Evolutionary conservation across 257 asterid genomes (phyloP).

Genomic region (Nicotiana sylvestris): DNA sequence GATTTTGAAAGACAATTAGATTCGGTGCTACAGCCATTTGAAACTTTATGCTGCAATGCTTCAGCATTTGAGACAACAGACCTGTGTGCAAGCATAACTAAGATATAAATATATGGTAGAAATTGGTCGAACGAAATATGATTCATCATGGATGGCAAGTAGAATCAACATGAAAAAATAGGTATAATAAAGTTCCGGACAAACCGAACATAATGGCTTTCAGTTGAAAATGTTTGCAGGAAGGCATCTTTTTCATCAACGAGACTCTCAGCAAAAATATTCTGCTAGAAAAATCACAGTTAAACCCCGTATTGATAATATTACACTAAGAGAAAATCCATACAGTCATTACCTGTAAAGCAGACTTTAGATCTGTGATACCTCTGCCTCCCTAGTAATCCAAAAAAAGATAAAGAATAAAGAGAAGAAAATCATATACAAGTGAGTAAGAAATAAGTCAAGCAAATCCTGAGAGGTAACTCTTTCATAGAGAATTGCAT

Average conservation of each 20-base stretch:
- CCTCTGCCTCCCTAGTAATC: constrained; percentile 84
- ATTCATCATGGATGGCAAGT: background rate
- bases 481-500: background rate
- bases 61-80: constrained; percentile 55
- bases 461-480: background rate
- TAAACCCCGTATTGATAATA: background rate
- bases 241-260: constrained; percentile 75
- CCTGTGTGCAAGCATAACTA: constrained; percentile 37
- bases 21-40: constrained; percentile 31
- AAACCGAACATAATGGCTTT: constrained; percentile 60
- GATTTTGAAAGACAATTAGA: constrained; percentile 27
- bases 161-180: constrained; percentile 1
- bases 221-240: constrained; percentile 70
- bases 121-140: background rate
- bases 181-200: constrained; percentile 11
- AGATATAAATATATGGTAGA: constrained; percentile 7
- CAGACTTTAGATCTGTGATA: constrained; percentile 72
- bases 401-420: constrained; percentile 15
- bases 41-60: constrained; percentile 34
- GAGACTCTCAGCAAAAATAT: constrained; percentile 82
- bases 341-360: constrained; percentile 62
- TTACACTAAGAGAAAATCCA: background rate
- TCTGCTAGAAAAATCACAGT: constrained; percentile 39
- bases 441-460: background rate
- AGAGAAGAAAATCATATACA: background rate